Conservation (phyloP, 2,329 filamentous ascomycete species). For the Neonectria hederae region DNA sequence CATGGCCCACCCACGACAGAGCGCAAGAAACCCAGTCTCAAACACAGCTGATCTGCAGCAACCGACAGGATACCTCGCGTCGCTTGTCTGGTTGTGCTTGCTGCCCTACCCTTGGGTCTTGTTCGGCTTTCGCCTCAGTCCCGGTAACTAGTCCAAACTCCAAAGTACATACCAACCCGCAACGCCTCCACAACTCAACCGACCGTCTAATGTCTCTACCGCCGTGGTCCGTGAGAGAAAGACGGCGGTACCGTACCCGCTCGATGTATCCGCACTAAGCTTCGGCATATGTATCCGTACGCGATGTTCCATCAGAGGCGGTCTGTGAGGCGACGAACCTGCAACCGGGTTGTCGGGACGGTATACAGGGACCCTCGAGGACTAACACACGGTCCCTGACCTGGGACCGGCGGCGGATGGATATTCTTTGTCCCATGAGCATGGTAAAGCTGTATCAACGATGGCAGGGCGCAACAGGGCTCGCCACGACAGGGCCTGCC, state of each 20-base stretch:
- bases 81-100: not conserved
- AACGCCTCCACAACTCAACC: constrained; percentile 20
- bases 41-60: not conserved
- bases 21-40: not conserved
- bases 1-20: not conserved
- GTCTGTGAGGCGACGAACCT: not conserved
- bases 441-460: not conserved
- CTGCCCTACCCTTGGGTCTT: not conserved
- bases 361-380: constrained; percentile 22
- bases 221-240: not conserved
- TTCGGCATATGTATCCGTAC: not conserved
- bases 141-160: constrained; percentile 6
- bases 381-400: constrained; percentile 19
- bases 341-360: constrained; percentile 35
- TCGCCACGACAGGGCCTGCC: not conserved
- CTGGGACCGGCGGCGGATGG: constrained; percentile 18
- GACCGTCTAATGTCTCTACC: constrained; percentile 5
- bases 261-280: not conserved
- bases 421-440: not conserved
- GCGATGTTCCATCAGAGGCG: not conserved
- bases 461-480: not conserved
- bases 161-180: constrained; percentile 9
- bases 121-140: not conserved
- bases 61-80: constrained; percentile 2
- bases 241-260: constrained; percentile 1